phyloP scores from a whole-genome alignment of 768 basidiomycete species.

The Mycena filopes region DNA sequence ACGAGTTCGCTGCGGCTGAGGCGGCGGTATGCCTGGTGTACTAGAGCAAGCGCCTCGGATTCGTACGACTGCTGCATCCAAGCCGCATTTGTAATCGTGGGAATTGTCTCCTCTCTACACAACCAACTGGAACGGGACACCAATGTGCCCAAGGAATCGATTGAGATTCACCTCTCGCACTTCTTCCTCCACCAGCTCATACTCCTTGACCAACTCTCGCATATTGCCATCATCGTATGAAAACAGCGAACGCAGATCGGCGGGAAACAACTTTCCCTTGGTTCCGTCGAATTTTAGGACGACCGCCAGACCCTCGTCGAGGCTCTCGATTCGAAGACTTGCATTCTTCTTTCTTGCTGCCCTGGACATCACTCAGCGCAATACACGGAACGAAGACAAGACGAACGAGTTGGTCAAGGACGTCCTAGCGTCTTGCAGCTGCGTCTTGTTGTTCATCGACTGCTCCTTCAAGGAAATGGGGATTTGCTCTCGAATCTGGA shows the following conservation, averaged over 20 bases:
- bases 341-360: slow-evolving; percentile 63
- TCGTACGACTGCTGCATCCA: no score
- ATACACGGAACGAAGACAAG: background rate
- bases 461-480: slow-evolving; percentile 60
- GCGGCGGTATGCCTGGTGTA: slow-evolving; percentile 76
- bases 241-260: slow-evolving; percentile 60
- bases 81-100: no score
- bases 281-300: slow-evolving; percentile 62
- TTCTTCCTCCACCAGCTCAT: slow-evolving; percentile 53
- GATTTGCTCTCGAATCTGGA: slow-evolving; percentile 59
- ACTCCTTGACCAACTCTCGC: slow-evolving; percentile 58
- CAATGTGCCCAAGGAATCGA: slow-evolving; percentile 67
- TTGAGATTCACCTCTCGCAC: slow-evolving; percentile 58
- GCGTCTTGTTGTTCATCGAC: slow-evolving; percentile 52
- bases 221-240: slow-evolving; percentile 59
- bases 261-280: slow-evolving; percentile 23
- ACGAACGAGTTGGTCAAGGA: slow-evolving; percentile 64
- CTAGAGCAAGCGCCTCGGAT: slow-evolving; percentile 54
- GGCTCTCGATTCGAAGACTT: slow-evolving; percentile 47
- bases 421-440: slow-evolving; percentile 54
- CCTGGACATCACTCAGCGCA: slow-evolving; percentile 40
- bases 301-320: slow-evolving; percentile 56
- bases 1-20: slow-evolving; percentile 74
- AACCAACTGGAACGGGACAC: slow-evolving; percentile 42
- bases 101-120: background rate